A percentile compares a stretch with the other conserved stretches of the same genome.
Conservation (phyloP, 805 yeast species). For the Wickerhamomyces ciferrii region DNA sequence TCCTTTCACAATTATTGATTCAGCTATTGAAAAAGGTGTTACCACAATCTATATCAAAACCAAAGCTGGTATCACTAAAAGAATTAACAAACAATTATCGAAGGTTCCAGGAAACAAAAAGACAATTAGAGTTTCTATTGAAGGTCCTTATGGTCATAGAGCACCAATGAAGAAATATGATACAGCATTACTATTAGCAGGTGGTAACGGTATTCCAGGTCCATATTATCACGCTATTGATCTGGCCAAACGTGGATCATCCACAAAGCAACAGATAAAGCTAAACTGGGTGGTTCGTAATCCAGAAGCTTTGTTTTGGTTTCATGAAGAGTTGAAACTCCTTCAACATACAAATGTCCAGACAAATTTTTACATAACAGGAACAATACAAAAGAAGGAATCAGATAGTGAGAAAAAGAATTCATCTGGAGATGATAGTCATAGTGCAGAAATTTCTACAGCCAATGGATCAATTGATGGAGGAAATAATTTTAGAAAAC, state of each 20-base stretch:
- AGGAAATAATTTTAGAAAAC: constrained; percentile 29
- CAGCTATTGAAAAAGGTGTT: constrained; percentile 32
- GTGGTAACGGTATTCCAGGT: constrained; percentile 52
- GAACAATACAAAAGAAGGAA: constrained; percentile 15
- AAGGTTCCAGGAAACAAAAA: constrained; percentile 19
- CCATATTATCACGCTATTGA: constrained; percentile 35
- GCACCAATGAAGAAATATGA: constrained; percentile 30
- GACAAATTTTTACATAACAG: constrained; percentile 32
- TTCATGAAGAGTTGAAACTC: constrained; percentile 34
- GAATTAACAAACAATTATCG: constrained; percentile 22
- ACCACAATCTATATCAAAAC: constrained; percentile 43
- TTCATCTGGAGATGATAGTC: not conserved
- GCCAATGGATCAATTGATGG: too few relatives aligned
- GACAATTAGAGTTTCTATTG: constrained; percentile 36
- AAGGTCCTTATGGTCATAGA: constrained; percentile 58
- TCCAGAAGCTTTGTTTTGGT: constrained; percentile 42
- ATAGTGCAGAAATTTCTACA: constrained; percentile 23
- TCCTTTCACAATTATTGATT: constrained; percentile 63
- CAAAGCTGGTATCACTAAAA: constrained; percentile 47
- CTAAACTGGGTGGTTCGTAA: constrained; percentile 64
- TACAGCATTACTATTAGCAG: constrained; percentile 38
- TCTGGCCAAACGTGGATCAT: constrained; percentile 17
- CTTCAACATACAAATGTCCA: constrained; percentile 23
- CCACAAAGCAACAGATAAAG: constrained; percentile 29
- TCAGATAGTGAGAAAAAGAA: constrained; percentile 1